A percentile compares a stretch with the other conserved stretches of the same genome.
These are phyloP conservation scores for Craspedostauros australis DNA, from an alignment of 108 stramenopile genomes.

Conservation along the genomic window DNA sequence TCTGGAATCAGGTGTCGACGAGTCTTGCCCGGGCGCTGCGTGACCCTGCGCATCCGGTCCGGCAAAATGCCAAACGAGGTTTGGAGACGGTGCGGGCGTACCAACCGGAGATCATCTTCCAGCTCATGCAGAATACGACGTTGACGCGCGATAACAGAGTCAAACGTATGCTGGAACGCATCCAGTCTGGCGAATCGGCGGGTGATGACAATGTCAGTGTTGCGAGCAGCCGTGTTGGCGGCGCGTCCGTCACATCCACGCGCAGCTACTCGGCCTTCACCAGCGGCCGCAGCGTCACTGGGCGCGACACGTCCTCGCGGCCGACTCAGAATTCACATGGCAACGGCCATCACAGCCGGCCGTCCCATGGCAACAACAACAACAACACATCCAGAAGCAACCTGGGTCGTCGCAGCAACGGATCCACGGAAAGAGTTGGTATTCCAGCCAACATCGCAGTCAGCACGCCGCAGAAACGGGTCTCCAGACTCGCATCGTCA, in stretches of 20 bases:
- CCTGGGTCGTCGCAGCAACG: not conserved
- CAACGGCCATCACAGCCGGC: not conserved
- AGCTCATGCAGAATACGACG: constrained; percentile 31
- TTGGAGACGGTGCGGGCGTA: constrained; percentile 42
- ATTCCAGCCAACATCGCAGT: no score
- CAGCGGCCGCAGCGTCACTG: not conserved
- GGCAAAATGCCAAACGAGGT: constrained; percentile 46
- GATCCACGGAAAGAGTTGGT: not conserved
- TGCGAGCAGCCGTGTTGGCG: constrained; percentile 27
- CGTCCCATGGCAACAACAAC: not conserved
- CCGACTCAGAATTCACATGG: no score
- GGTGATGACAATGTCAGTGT: constrained; percentile 30
- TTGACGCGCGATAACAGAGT: constrained; percentile 37
- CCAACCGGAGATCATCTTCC: constrained; percentile 49
- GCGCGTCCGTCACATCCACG: constrained; percentile 29
- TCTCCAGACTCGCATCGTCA: no score
- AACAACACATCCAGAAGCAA: not conserved
- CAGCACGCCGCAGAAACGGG: no score
- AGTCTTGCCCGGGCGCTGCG: constrained; percentile 44
- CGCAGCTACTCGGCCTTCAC: constrained; percentile 4
- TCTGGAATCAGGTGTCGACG: constrained; percentile 51
- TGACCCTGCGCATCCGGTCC: constrained; percentile 63
- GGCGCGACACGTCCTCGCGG: no score
- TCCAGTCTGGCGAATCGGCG: constrained; percentile 28
- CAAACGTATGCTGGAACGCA: constrained; percentile 36